Evolutionary conservation across 176 grass and related monocot species (phyloP).

Genomic region (Cenchrus americanus): DNA sequence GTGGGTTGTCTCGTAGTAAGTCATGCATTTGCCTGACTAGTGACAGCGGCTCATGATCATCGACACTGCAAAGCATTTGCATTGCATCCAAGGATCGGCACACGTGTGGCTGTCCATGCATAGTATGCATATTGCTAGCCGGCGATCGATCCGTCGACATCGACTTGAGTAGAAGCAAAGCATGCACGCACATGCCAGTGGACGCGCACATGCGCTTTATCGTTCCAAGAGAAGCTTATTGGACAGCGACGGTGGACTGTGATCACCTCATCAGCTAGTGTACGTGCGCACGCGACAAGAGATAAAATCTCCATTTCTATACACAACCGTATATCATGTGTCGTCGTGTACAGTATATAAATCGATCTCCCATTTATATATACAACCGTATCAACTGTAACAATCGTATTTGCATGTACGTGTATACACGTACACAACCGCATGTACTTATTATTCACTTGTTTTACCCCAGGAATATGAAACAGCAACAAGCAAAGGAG

Average conservation of each 20-base stretch:
- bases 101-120: slow-evolving; percentile 53
- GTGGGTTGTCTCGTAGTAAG: neutral
- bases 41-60: neutral
- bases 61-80: neutral
- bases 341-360: neutral
- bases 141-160: neutral
- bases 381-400: too few relatives aligned
- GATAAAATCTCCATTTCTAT: slow-evolving; percentile 30
- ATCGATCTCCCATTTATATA: too few relatives aligned
- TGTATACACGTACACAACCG: too few relatives aligned
- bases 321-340: neutral
- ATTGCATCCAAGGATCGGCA: slow-evolving; percentile 33
- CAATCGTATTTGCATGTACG: neutral
- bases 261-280: slow-evolving; percentile 18
- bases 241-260: slow-evolving; percentile 32
- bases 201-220: slow-evolving; percentile 51
- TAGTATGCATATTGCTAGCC: neutral
- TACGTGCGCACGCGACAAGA: slow-evolving; percentile 45
- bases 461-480: too few relatives aligned
- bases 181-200: slow-evolving; percentile 61
- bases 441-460: too few relatives aligned
- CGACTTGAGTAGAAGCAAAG: slow-evolving; percentile 42
- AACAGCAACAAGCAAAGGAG: too few relatives aligned
- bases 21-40: neutral
- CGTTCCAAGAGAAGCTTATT: slow-evolving; percentile 56